Percentiles rank a stretch among this genome's conserved stretches.
Conservation (phyloP, 208 protist species). For the Wallacemonas sp. region DNA sequence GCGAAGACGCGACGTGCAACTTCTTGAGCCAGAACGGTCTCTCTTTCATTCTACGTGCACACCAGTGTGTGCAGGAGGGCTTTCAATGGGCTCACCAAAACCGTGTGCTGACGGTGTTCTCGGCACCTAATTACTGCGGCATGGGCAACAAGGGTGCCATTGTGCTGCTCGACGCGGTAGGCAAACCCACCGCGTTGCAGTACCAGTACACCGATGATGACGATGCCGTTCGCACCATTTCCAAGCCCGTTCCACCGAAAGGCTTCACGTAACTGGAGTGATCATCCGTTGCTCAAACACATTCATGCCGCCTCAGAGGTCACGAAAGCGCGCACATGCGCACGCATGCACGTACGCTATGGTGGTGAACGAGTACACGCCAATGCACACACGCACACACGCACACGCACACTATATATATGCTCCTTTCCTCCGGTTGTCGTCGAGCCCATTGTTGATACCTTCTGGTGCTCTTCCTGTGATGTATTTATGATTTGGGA, state of each 20-base stretch:
- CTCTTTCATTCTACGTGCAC: constrained; percentile 98
- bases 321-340: too few species aligned
- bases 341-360: too few species aligned
- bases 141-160: constrained; percentile 99
- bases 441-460: too few species aligned
- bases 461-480: too few species aligned
- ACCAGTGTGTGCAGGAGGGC: constrained; percentile 97
- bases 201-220: constrained; percentile 42
- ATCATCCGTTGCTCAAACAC: not conserved
- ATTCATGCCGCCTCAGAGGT: too few species aligned
- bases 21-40: constrained; percentile 97
- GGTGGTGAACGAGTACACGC: too few species aligned
- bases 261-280: constrained; percentile 24
- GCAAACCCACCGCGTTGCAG: constrained; percentile 54
- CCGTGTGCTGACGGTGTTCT: constrained; percentile 99
- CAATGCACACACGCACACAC: too few species aligned
- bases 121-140: constrained; percentile 99
- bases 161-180: constrained; percentile 52
- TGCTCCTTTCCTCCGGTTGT: too few species aligned
- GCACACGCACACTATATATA: not conserved
- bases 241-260: constrained; percentile 32
- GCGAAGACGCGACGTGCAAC: constrained; percentile 94
- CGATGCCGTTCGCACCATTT: constrained; percentile 8
- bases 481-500: too few species aligned
- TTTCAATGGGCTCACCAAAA: constrained; percentile 99